Evolutionary conservation across 345 rosid genomes (phyloP), one percentile per base, ranked within the genome.

Genomic region (Melaleuca quinquenervia): DNA sequence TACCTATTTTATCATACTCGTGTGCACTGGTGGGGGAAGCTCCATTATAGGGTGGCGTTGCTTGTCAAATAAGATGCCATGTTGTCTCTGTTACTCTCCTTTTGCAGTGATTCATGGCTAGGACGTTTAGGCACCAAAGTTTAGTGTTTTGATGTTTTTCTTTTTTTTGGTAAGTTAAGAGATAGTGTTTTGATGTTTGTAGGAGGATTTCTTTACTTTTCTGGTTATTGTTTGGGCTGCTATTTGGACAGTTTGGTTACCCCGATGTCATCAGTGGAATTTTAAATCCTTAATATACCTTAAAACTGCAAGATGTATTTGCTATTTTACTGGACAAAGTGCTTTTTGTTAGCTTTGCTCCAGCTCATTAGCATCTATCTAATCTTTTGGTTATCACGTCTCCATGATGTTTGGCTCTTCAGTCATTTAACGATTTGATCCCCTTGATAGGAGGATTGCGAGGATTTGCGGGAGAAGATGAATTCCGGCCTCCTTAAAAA

Each of bases 361-460:
- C 29, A 82, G 22, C 51, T 82, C 27, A 48, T n/a, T 24, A 24
- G 22, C 41, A 27, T 82, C 83, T 24, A 27, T 82, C 83, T 24
- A 26, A 50, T 84, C 51, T 84, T 53, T 82, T 82, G 84, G 75
- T 29, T 44, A 55, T 32, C 32, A n/a, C 52, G 53, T 70, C 64
- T 75, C 55, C 36, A 4, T 5, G 78, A 32, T 29, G n/a, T 52
- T 20, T 48, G 53, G 83, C 60, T 74, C 16, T 26, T 51, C 20
- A 29, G 29, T 83, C 85, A 52, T 18, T 70, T 70, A 26, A 70
- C 9, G 52, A 26, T 32, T 22, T 51, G 20, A 29, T 50, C 32
- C 50, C 16, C 6, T 51, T 82, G 82, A 29, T 91, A 93, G 96
- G 94, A 93, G 83, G 96, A 94, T 82, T 91, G 93, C 12, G 88